Base-by-base conservation (phyloP, 345 rosid species). In the Conringia planisiliqua region DNA sequence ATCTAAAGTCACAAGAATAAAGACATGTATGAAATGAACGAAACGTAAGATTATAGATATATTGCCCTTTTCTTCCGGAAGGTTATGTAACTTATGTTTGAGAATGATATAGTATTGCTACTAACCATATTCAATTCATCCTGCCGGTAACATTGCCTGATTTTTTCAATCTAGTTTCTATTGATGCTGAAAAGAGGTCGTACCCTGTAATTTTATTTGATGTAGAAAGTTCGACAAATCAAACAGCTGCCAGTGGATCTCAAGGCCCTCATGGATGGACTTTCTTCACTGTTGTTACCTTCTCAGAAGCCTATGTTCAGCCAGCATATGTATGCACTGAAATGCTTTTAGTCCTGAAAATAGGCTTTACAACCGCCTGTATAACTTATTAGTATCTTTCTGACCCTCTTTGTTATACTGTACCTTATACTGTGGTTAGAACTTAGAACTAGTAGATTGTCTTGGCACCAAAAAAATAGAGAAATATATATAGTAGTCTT, bases 201-300 rank as follows among this genome's bases (percentile, higher is more conserved):
- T 75, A 77, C 44, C 29, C 65, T 29, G 77, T 17, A 74, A 26
- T 18, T 73, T 66, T 74, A 27, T 70, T 29, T 62, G 80, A 52
- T 79, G 84, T 87, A 95, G 99, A 92, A 86, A 86, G 85, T 89
- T 69, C 75, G 83, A 72, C 76, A 79, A 57, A 54, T 76, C 69
- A 90, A 88, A 82, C 87, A 83, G 61, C 82, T 95, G 71, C 99
- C 97, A 7, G 89, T 95, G 80, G 94, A 95, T 82, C 88, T 90
- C 73, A 79, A 81, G 78, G 90, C 89, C 71, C 69, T 95, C 74
- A 84, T 46, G 91, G 85, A 80, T 59, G 97, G 98, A 82, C 96
- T 95, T 64, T 89, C 99, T 17, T 89, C 98, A 42, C 83, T 95
- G 74, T 76, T 86, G 81, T 75, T 92, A 75, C 90, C 97, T 83